phyloP scores from a whole-genome alignment of 2,329 filamentous ascomycete genomes.

The Elsinoe fawcettii region DNA sequence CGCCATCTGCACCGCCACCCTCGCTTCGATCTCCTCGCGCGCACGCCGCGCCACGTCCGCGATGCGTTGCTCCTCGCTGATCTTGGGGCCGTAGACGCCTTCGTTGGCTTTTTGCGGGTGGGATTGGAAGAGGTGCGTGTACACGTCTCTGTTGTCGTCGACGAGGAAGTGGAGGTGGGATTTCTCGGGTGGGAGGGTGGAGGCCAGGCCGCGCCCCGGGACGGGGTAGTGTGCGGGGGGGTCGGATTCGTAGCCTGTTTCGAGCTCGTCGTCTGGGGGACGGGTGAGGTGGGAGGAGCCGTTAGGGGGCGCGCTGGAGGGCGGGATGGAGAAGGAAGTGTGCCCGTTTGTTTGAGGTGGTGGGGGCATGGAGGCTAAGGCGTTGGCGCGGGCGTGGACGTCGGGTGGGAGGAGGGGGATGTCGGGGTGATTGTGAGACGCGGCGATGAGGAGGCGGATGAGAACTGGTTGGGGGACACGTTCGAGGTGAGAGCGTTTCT shows the following conservation, averaged over 20 bases:
- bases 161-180: constrained; percentile 56
- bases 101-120: constrained; percentile 10
- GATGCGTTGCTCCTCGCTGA: constrained; percentile 1
- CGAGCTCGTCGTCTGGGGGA: constrained; percentile 40
- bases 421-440: constrained; percentile 54
- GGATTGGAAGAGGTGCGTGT: constrained; percentile 16
- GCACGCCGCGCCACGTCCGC: not conserved
- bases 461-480: constrained; percentile 54
- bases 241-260: constrained; percentile 48
- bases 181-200: constrained; percentile 46
- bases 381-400: constrained; percentile 17
- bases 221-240: constrained; percentile 54
- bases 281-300: constrained; percentile 18
- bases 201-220: constrained; percentile 52
- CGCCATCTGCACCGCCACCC: not conserved
- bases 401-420: constrained; percentile 55
- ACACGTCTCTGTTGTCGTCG: constrained; percentile 43
- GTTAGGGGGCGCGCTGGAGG: constrained; percentile 16
- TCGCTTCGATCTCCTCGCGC: constrained; percentile 1
- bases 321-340: constrained; percentile 17
- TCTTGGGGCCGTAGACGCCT: constrained; percentile 4
- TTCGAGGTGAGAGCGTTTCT: constrained; percentile 37
- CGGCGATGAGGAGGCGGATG: constrained; percentile 56
- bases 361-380: constrained; percentile 27
- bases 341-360: constrained; percentile 21